Conservation (phyloP, 163 green algal species). For the Smithsoniella earleae region DNA sequence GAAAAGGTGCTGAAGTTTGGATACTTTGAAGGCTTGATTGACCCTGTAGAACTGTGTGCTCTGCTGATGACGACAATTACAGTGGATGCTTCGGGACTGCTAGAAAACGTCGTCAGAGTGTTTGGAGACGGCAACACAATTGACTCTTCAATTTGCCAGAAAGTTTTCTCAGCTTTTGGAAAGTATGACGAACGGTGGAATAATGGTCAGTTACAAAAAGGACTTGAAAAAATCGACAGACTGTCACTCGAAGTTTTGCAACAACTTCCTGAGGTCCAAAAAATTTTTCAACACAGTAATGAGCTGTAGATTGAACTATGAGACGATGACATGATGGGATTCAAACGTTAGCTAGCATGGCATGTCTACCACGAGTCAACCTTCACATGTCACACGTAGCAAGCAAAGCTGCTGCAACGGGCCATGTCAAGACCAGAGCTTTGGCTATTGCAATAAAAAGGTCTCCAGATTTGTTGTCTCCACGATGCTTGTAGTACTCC, state of each 20-base stretch:
- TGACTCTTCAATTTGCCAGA: not conserved
- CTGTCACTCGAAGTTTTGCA: too few species aligned
- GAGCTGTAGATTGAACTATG: too few species aligned
- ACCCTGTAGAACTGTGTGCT: constrained; percentile 13
- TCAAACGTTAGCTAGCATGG: too few species aligned
- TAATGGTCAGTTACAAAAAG: too few species aligned
- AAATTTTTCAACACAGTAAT: too few species aligned
- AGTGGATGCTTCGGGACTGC: not conserved
- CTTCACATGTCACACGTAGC: too few species aligned
- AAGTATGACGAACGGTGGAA: constrained; percentile 18
- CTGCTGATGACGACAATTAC: constrained; percentile 22
- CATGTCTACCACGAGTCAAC: too few species aligned
- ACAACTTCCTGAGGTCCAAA: too few species aligned
- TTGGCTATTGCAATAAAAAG: not conserved
- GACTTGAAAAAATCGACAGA: too few species aligned
- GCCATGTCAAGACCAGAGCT: not conserved
- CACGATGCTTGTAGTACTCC: constrained; percentile 1
- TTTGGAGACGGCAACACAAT: constrained; percentile 11
- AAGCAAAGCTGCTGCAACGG: not conserved
- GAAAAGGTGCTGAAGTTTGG: constrained; percentile 5
- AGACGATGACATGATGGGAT: too few species aligned
- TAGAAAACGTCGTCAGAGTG: not conserved
- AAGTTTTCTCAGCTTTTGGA: constrained; percentile 1
- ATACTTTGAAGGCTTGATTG: not conserved
- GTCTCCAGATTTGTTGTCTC: not conserved